Evolutionary conservation across 345 rosid genomes (phyloP).

Genomic region (Melaleuca alternifolia): DNA sequence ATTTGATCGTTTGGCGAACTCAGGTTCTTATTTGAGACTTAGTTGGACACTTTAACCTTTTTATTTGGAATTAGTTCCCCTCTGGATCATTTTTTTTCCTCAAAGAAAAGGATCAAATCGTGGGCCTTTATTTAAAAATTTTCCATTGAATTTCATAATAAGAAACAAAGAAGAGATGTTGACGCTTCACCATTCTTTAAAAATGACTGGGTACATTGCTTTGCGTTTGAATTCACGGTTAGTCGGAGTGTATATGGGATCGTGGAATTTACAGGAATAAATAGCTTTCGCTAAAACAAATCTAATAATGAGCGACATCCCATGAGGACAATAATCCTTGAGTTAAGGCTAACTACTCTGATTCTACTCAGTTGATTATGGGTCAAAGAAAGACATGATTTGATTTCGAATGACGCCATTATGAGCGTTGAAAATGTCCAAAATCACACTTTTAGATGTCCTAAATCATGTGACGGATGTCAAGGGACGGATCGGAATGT

Average conservation of each 20-base stretch:
- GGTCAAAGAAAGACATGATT: not conserved
- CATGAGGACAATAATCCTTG: not conserved
- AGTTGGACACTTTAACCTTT: no score
- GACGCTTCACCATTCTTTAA: not conserved
- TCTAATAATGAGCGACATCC: not conserved
- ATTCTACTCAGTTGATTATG: not conserved
- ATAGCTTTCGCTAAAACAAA: not conserved
- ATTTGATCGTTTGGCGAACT: no score
- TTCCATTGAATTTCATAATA: no score
- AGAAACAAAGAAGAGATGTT: not conserved
- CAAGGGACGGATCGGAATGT: rapidly evolving
- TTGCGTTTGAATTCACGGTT: not conserved
- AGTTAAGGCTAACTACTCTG: not conserved
- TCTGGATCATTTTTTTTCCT: no score
- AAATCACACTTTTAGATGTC: not conserved
- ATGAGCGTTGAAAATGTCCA: not conserved
- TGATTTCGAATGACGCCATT: not conserved
- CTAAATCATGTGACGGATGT: not conserved
- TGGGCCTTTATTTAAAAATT: no score
- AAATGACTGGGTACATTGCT: not conserved
- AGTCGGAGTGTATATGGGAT: not conserved
- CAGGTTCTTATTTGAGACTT: no score
- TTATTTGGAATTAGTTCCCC: not conserved
- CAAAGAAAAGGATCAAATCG: no score
- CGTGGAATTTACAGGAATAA: not conserved